Base-by-base conservation (phyloP, 352 stramenopile genomes). In the Globisporangium middletonii region DNA sequence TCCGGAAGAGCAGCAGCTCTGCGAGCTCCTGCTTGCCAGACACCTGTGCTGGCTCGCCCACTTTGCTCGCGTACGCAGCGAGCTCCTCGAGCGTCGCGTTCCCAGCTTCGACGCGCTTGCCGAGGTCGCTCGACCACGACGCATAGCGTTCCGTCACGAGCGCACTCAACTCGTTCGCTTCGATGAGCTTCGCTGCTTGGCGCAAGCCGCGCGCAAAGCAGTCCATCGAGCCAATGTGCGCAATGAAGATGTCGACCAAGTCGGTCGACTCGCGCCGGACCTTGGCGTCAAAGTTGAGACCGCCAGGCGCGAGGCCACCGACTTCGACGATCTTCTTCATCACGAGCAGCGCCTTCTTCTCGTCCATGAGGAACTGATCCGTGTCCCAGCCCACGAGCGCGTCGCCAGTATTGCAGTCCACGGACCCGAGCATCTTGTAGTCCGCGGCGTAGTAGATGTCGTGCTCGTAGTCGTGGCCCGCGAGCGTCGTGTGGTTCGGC, bases 271-370 rank as follows among this genome's bases (percentile, higher is more conserved):
- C 85, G 42, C 87, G 75, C 23, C 87, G 77, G 41, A 94, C 78
- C 65, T 94, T 94, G 43, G 69, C 75, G 65, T 95, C 85, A 71
- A 96, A 95, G 75, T 95, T 95, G 53, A 96, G 67, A 2, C 87
- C 87, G 27, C 85, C 85, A 1, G 71, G 72, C 3, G 67, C 60
- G 26, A 96, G 67, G 1, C 87, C 87, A 28, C 81, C 85, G 41
- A 87, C 73, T 57, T 92, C 73, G 30, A 96, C 69, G 41, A 96
- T 55, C 48, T 82, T 71, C 49, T 75, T 72, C 79, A 94, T 92
- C 30, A 91, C 71, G 26, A 91, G 66, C 30, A 84, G 73, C 41
- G 85, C 77, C 63, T 92, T 81, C 55, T 75, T 81, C 26, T 86
- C 62, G 68, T 96, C 83, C 74, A 81, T 88, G 23, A 85, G 74